Base-by-base conservation (phyloP, 306 rosid genomes). In the Begonia masoniana region DNA sequence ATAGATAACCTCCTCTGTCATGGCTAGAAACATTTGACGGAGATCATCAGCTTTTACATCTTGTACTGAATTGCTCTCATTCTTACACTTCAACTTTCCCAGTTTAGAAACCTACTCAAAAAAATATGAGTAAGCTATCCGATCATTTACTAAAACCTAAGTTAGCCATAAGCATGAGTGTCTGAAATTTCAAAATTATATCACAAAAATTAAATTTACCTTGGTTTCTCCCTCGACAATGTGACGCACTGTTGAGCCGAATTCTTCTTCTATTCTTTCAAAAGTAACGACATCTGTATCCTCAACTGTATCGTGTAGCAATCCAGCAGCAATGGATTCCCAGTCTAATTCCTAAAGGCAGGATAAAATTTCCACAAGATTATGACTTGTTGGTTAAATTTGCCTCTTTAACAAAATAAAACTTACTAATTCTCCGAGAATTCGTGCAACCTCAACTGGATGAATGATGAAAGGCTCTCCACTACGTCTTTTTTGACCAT, bases 151-250 rank as follows among this genome's bases (percentile, higher is more conserved):
- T 31, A 5, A 31, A 31, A 31, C 7, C 24, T 21, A 31, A 31
- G 9, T 7, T 31, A 31, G 39, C 0, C 9, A 31, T 31, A 31
- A 31, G 39, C 8, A 31, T 31, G 39, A 31, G 39, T 31, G 39
- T 31, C 39, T 31, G 36, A 26, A 2, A 6, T 26, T 26, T 26
- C 36, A 26, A 26, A 26, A 26, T 26, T 10, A 45, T 45, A 6
- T 45, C 48, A 45, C 36, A 55, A 58, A 62, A 57, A 55, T 21
- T 64, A 35, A 26, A 54, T 59, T 21, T n/a, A 86, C 99, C 96
- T 92, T 92, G 19, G 96, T 92, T 72, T 92, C 99, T 64, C 99
- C 99, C 83, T 92, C 99, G 50, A 92, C 99, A 71, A 92, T 92
- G 71, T 60, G 94, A 41, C 96, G 85, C 45, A 92, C 99, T 5